These are phyloP conservation scores for Seiridium unicorne DNA, from an alignment of 2,329 filamentous ascomycete genomes.

Conservation along the genomic window DNA sequence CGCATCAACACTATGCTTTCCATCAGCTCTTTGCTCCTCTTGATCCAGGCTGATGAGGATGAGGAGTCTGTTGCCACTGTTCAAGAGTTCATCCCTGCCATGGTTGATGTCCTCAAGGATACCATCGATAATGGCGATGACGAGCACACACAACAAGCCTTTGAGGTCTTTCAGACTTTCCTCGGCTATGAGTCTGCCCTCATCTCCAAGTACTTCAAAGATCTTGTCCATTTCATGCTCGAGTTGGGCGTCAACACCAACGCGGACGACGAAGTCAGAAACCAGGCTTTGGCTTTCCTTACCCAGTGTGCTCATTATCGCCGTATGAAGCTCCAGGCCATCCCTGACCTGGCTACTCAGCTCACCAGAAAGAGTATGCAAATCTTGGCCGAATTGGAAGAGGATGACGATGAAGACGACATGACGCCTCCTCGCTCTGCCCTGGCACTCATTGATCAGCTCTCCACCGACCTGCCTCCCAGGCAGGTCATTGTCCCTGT, in stretches of 20 bases:
- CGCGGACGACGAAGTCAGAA: constrained; percentile 79
- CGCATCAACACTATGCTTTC: constrained; percentile 92
- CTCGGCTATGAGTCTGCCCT: constrained; percentile 86
- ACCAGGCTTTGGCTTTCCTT: constrained; percentile 89
- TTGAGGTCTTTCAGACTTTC: constrained; percentile 96
- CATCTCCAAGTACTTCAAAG: constrained; percentile 80
- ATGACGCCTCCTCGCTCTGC: constrained; percentile 83
- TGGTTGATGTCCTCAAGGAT: constrained; percentile 87
- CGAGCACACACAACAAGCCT: constrained; percentile 84
- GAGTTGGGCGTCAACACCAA: constrained; percentile 75
- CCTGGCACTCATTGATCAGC: constrained; percentile 82
- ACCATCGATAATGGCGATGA: constrained; percentile 79
- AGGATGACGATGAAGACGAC: constrained; percentile 75
- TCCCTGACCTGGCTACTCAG: constrained; percentile 79
- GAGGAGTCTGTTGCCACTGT: constrained; percentile 69
- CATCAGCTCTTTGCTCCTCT: constrained; percentile 81
- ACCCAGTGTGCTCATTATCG: constrained; percentile 90
- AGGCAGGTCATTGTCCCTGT: constrained; percentile 93
- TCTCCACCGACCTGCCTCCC: constrained; percentile 84
- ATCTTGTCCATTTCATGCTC: constrained; percentile 92
- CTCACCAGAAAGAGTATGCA: constrained; percentile 85
- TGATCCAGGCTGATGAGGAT: constrained; percentile 86
- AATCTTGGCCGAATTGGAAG: constrained; percentile 85
- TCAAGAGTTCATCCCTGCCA: constrained; percentile 77
- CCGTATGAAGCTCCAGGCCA: constrained; percentile 91